phyloP scores from a whole-genome alignment of 345 rosid genomes.

The Atalantia buxifolia region DNA sequence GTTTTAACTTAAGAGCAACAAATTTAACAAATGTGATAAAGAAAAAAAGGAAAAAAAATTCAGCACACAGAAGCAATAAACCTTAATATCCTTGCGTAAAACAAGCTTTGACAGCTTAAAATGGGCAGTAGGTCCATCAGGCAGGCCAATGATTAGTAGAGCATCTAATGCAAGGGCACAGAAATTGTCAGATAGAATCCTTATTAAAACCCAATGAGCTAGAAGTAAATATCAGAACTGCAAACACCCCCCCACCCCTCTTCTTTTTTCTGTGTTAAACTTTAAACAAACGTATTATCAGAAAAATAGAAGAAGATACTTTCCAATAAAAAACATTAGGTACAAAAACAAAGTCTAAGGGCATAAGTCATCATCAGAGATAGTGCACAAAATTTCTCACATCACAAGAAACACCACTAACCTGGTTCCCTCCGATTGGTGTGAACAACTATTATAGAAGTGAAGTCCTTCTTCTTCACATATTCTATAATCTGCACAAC shows the following conservation, averaged over 20 bases:
- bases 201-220: background rate
- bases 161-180: conserved; percentile 53
- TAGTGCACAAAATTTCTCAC: background rate
- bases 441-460: conserved; percentile 80
- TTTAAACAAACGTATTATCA: background rate
- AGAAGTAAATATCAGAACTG: background rate
- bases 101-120: conserved; percentile 85
- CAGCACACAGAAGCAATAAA: conserved; percentile 4
- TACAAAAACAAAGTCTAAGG: background rate
- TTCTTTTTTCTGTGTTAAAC: no score
- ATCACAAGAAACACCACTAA: conserved; percentile 23
- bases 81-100: conserved; percentile 91
- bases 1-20: background rate
- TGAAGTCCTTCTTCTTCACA: conserved; percentile 75
- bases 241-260: no score
- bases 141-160: conserved; percentile 74
- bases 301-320: background rate
- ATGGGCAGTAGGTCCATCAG: conserved; percentile 94
- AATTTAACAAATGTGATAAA: background rate
- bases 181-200: conserved; percentile 8
- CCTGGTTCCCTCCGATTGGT: conserved; percentile 92
- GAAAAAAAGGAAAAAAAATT: no score
- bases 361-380: background rate
- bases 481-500: conserved; percentile 74
- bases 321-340: background rate